Evolutionary conservation across 768 basidiomycete genomes (phyloP), one percentile per base, ranked within the genome.

Genomic region (Candolleomyces efflorescens): DNA sequence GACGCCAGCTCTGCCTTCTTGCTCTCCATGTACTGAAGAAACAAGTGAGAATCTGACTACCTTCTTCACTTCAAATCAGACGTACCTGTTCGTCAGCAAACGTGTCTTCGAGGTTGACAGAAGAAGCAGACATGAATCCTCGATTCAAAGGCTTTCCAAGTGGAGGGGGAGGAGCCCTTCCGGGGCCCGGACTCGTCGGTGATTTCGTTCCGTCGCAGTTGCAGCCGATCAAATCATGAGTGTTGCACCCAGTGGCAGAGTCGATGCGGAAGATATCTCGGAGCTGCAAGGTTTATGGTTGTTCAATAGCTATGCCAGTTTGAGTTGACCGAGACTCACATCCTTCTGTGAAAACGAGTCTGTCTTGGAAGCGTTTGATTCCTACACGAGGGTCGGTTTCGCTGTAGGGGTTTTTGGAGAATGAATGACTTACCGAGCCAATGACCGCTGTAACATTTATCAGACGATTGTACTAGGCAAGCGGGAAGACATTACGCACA

Each of bases 261-360:
- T 94, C 85, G 45, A 97, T 78, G n/a, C 85, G 87, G 73, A 98
- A 98, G 62, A 98, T 91, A 69, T 95, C 93, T 38, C 87, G 87
- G 44, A 98, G 82, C 90, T 98, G 32, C 32, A 32, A 67, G 50
- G 37, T 60, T 15, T 41, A 49, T 11, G 32, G 11, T 32, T 5
- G 15, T 53, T 59, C 55, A 59, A 51, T 27, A 23, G 46, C 6
- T 24, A 17, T 17, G 3, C 13, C 45, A 3, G 9, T 44, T 11
- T 24, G 18, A 41, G 32, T 20, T 47, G 36, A 22, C 36, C 27
- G 27, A 22, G 10, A 73, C 84, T 61, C 56, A 95, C 93, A 69
- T 94, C 93, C 75, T 89, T 90, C 39, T 83, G 79, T 6, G 86
- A 87, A 73, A 96, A 95, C 2, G 93, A 91, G 70, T 94, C 90